Conservation (phyloP, 1,139 yeast genomes). For the Debaryomyces sp. region DNA sequence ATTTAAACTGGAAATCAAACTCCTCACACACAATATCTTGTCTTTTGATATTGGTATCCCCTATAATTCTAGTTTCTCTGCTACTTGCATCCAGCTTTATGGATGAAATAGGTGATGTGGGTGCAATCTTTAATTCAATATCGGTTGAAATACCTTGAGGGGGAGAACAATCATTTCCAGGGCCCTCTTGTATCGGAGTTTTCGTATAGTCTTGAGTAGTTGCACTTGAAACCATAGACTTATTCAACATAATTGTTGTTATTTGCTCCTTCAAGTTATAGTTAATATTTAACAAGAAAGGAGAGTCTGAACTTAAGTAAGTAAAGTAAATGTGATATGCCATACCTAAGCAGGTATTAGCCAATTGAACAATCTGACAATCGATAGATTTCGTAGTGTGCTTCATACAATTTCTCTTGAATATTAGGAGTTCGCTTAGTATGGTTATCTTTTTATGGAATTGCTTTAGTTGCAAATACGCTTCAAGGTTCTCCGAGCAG, state of each 20-base stretch:
- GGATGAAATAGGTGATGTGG: background rate
- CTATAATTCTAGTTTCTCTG: background rate
- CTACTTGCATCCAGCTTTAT: background rate
- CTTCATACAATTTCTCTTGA: constrained; percentile 16
- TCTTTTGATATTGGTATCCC: constrained; percentile 7
- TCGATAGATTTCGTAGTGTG: constrained; percentile 12
- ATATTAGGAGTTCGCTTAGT: constrained; percentile 22
- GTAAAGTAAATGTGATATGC: constrained; percentile 69
- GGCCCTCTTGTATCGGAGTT: background rate
- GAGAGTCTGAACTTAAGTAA: constrained; percentile 69
- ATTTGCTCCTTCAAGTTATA: constrained; percentile 55
- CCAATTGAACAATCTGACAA: constrained; percentile 43
- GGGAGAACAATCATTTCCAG: background rate
- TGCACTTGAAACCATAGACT: constrained; percentile 2
- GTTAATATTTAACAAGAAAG: constrained; percentile 72
- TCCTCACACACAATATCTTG: constrained; percentile 6
- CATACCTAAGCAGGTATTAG: constrained; percentile 55
- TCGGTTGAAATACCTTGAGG: background rate
- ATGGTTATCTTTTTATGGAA: constrained; percentile 28
- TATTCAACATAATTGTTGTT: constrained; percentile 41
- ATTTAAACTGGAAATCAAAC: constrained; percentile 9
- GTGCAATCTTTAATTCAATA: background rate
- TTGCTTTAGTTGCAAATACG: constrained; percentile 59
- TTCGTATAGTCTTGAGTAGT: constrained; percentile 3
- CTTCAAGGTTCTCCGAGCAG: constrained; percentile 78